Evolutionary conservation across 148 eudicot species (phyloP), one percentile per base, ranked within the genome.

Genomic region (Limonium bicolor): DNA sequence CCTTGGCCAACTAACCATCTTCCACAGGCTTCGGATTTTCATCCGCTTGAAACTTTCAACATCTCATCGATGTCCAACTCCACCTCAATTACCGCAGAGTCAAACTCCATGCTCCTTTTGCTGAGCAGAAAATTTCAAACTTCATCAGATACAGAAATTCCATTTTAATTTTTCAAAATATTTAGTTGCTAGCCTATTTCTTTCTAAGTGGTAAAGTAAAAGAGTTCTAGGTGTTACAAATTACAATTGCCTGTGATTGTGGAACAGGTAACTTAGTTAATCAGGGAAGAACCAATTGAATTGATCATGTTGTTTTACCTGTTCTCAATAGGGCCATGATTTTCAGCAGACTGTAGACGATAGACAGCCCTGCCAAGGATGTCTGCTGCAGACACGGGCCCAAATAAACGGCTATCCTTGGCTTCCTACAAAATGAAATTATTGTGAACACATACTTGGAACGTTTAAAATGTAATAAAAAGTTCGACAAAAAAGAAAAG

Each of bases 381-480:
- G 39, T 61, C 46, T 20, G 12, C 6, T 38, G 41, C 13, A 1
- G 53, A 1, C 10, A 61, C 27, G 6, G 65, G 65, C 25, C 60
- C 65, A 48, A 54, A 61, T 22, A 51, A 40, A 18, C 60, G 65
- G 37, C 65, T 61, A 46, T 61, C 65, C n/a, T 61, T 39, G 27
- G 60, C 65, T 53, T 61, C 53, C 65, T 61, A 49, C 42, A 46
- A 38, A 31, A 11, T 8, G 3, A 38, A 38, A 38, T 18, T 2
- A 12, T 38, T 17, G 18, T 17, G 9, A 38, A 12, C 7, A 3
- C 14, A 13, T 26, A n/a, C n/a, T n/a, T n/a, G n/a, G n/a, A n/a
- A n/a, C n/a, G n/a, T n/a, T n/a, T n/a, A n/a, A n/a, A n/a, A 51
- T 6, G 25, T 12, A 41, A 28, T n/a, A 27, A 11, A 40, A 55